Evolutionary conservation across 768 basidiomycete genomes (phyloP).

Genomic region (Gyrodon lividus): DNA sequence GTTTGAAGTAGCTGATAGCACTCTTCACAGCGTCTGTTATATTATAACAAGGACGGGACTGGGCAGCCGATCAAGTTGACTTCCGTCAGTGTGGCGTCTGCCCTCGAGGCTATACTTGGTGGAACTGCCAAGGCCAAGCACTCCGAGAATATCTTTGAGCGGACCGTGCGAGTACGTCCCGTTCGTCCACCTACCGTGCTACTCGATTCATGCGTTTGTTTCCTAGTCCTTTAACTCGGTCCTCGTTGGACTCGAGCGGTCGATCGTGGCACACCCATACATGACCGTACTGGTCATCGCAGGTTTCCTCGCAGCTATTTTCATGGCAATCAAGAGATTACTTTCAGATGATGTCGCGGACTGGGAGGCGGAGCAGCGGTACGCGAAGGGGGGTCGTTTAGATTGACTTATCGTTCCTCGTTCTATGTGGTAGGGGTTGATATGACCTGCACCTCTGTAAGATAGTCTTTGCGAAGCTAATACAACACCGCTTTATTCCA

Average conservation of each 20-base stretch:
- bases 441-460: background rate
- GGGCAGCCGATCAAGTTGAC: constrained; percentile 58
- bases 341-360: constrained; percentile 16
- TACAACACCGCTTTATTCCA: too few relatives aligned
- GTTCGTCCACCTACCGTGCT: background rate
- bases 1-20: background rate
- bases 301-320: constrained; percentile 5
- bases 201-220: background rate
- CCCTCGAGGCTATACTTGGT: constrained; percentile 63
- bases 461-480: too few relatives aligned
- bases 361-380: constrained; percentile 14
- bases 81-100: constrained; percentile 56
- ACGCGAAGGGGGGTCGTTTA: constrained; percentile 19
- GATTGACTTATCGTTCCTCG: constrained; percentile 17
- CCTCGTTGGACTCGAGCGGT: constrained; percentile 8
- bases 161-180: constrained; percentile 56
- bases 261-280: constrained; percentile 22
- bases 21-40: constrained; percentile 56
- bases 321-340: constrained; percentile 13
- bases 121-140: constrained; percentile 52
- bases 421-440: background rate
- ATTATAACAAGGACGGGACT: constrained; percentile 67
- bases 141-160: constrained; percentile 71
- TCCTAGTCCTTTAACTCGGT: constrained; percentile 18
- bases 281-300: constrained; percentile 7